Evolutionary conservation across 805 yeast genomes (phyloP).

Genomic region (Komagataella mondaviorum): DNA sequence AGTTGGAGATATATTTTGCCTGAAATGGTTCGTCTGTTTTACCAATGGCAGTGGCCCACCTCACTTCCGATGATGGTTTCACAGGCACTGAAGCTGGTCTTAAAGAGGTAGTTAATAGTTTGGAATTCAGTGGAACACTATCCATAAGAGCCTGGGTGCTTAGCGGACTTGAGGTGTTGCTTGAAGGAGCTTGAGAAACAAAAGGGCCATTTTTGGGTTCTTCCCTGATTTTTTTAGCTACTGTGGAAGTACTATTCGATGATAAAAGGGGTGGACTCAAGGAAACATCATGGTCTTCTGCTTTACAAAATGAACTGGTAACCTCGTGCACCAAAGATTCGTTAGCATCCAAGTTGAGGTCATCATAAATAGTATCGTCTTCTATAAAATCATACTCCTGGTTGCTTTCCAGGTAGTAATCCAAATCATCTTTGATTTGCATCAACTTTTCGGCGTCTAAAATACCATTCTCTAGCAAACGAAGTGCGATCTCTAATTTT

Average conservation of each 20-base stretch:
- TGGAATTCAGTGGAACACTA: background rate
- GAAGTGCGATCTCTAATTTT: constrained; percentile 63
- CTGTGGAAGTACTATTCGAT: constrained; percentile 5
- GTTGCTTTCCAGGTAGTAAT: constrained; percentile 85
- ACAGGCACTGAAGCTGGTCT: constrained; percentile 22
- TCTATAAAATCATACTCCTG: constrained; percentile 90
- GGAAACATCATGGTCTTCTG: constrained; percentile 8
- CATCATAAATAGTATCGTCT: constrained; percentile 89
- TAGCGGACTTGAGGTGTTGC: background rate
- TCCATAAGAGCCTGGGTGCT: background rate
- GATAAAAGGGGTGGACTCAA: constrained; percentile 5
- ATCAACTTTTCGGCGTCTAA: constrained; percentile 66
- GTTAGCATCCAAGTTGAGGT: constrained; percentile 51
- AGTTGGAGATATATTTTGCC: background rate
- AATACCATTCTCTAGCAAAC: constrained; percentile 66
- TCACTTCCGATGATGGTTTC: constrained; percentile 15
- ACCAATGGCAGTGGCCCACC: constrained; percentile 17
- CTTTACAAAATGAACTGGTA: constrained; percentile 2
- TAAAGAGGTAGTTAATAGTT: constrained; percentile 10
- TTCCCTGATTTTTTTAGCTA: constrained; percentile 6
- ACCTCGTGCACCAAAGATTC: constrained; percentile 17
- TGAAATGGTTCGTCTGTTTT: background rate
- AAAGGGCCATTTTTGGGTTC: background rate
- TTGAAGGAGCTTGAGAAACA: background rate
- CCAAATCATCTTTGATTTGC: constrained; percentile 77